Base-by-base conservation (phyloP, 768 basidiomycete species). In the Boletus speciosus region DNA sequence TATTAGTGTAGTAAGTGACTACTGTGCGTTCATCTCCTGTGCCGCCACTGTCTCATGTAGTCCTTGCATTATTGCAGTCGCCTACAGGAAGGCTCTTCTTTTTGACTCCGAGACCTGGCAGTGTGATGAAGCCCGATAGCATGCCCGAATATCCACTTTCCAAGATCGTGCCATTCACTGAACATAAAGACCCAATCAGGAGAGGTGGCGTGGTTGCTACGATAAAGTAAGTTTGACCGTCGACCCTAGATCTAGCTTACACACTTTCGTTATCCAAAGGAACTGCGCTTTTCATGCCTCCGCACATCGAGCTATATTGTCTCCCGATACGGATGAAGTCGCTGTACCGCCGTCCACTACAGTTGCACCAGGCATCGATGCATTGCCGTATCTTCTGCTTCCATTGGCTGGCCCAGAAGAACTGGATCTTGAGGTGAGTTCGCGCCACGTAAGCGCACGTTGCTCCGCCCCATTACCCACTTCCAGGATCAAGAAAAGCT, bases 381-480 rank as follows among this genome's bases (percentile, higher is more conserved):
- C 88, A 2, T 77, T 98, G 10, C 88, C 92, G 0, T 89, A 85
- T 65, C 77, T 99, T 11, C 78, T 99, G 4, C 80, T 95, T 1
- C 96, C 97, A 0, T 76, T 99, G 2, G 93, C 96, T 39, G 95
- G 96, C 6, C 88, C 93, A 1, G 97, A 98, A 70, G 97, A 98
- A 71, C 86, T 91, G 55, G 94, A 97, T 52, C 77, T 96, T 1
- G 95, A 98, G 57, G 92, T 91, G 60, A 49, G 76, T 43, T 21
- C 19, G 27, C 27, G n/a, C 21, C 25, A 6, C 6, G 11, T 25
- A 6, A 5, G 27, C 3, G 19, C 21, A 58, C 31, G 31, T 44
- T 48, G 5, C 38, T 32, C 15, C 21, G 37, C 37, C 49, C 51
- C 37, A 56, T 48, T 8, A 4, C n/a, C 3, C n/a, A 15, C 46